Evolutionary conservation across 192 early-diverging fungal genomes (phyloP), one percentile per base, ranked within the genome.

Genomic region (Backusella luteola): DNA sequence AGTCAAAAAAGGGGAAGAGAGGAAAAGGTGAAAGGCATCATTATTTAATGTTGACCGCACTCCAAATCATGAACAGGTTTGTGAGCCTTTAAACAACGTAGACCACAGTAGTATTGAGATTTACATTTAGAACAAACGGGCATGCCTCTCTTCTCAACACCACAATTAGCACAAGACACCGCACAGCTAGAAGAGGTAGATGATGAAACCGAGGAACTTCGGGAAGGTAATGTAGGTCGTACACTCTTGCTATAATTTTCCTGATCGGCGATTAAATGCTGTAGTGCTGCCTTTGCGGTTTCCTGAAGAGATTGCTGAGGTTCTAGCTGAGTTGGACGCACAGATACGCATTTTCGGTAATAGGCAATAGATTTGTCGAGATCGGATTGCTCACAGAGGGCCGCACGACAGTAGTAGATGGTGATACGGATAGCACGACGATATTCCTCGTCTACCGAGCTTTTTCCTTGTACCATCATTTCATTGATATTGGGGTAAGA

Each of bases 51-150:
- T 1, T 68, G 70, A 46, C 39, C 17, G 32, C 69, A 71, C 4
- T 71, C 69, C 69, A 71, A 46, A 26, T 67, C 66, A 52, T 78
- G 77, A 67, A 38, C 39, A 39, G 66, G 39, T 67, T 73, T 71
- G 36, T 78, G 77, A 14, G 71, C 34, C n/a, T 73, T 73, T 42
- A 78, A 52, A 17, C 80, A 81, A 2, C 75, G 71, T 6, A 69
- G 32, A 35, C 75, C 73, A 49, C 80, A 81, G 35, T 81, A 81
- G 14, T 67, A 71, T 1, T 73, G 73, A 21, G 46, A 49, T 36
- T 81, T 81, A 59, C 80, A 81, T 14, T 73, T 76, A 4, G 80
- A 71, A 59, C 80, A 81, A 26, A 81, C 75, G 2, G 80, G 80
- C 80, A 81, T 81, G 0, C 67, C 68, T 66, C 34, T 44, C 46